A percentile compares a stretch with the other conserved stretches of the same genome.
Conservation (phyloP, 345 rosid species). For the Salix caprea region DNA sequence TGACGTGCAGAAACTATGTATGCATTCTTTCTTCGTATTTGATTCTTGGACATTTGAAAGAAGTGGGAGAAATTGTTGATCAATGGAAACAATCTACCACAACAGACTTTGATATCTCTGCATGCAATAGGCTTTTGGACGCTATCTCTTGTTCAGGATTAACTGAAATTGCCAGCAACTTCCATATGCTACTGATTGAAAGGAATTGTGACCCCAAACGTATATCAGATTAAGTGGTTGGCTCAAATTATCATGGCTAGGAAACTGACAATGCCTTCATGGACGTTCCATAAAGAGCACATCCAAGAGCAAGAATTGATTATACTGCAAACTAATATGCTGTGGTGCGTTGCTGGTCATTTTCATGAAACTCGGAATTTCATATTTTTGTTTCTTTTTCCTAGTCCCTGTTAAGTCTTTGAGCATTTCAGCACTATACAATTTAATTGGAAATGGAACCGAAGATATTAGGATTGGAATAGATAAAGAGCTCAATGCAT, state of each 20-base stretch:
- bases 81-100: conserved; percentile 73
- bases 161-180: conserved; percentile 41
- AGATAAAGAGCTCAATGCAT: background rate
- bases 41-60: conserved; percentile 67
- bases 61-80: conserved; percentile 63
- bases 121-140: conserved; percentile 52
- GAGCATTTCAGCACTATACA: no score
- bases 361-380: background rate
- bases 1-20: conserved; percentile 75
- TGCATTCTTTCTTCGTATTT: conserved; percentile 72
- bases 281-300: no score
- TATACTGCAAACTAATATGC: background rate
- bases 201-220: conserved; percentile 14
- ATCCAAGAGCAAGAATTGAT: background rate
- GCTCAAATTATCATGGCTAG: background rate
- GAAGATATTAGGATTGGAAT: background rate
- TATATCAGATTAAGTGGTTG: background rate
- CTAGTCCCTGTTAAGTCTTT: background rate
- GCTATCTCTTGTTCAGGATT: conserved; percentile 49
- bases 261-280: conserved; percentile 14
- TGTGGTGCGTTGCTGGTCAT: background rate
- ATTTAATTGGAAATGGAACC: no score
- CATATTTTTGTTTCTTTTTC: background rate
- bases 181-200: conserved; percentile 29
- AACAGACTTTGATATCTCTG: conserved; percentile 53